phyloP scores from a whole-genome alignment of 306 rosid species.

The Pachyrhizus erosus region DNA sequence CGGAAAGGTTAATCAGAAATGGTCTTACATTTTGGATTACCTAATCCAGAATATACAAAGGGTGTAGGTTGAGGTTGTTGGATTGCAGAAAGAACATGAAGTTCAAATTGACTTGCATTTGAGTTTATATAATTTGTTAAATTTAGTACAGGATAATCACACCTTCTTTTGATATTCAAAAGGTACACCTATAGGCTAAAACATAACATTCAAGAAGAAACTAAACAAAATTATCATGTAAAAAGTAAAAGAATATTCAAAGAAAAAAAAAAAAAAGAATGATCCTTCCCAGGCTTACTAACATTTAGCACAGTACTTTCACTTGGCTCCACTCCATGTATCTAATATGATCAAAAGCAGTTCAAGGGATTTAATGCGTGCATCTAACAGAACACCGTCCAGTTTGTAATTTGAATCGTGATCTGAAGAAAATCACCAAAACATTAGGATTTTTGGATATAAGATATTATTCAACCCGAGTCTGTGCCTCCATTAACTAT shows the following conservation, averaged over 20 bases:
- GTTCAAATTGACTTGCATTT: no score
- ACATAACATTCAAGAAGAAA: slow-evolving; percentile 5
- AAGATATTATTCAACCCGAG: slow-evolving; percentile 96
- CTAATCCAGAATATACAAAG: no score
- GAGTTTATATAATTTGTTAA: no score
- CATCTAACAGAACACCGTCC: slow-evolving; percentile 26
- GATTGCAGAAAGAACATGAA: no score
- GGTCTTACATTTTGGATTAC: no score
- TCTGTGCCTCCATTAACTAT: slow-evolving; percentile 98
- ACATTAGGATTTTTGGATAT: slow-evolving; percentile 87
- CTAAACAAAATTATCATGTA: slow-evolving; percentile 4
- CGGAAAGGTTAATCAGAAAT: no score
- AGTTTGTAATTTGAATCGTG: slow-evolving; percentile 32
- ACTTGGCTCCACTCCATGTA: slow-evolving; percentile 91
- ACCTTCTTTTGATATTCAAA: no score
- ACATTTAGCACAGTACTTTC: slow-evolving; percentile 90
- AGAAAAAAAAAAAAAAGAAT: background rate
- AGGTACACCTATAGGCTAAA: no score
- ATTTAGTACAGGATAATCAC: no score
- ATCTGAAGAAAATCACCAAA: slow-evolving; percentile 53
- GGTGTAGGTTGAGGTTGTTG: no score
- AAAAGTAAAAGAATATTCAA: background rate
- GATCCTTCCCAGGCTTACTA: slow-evolving; percentile 84
- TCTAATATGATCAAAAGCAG: slow-evolving; percentile 41
- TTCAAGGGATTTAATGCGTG: slow-evolving; percentile 28